Base-by-base conservation (phyloP, 2,329 filamentous ascomycete species). In the Arthrinium phaeospermum region DNA sequence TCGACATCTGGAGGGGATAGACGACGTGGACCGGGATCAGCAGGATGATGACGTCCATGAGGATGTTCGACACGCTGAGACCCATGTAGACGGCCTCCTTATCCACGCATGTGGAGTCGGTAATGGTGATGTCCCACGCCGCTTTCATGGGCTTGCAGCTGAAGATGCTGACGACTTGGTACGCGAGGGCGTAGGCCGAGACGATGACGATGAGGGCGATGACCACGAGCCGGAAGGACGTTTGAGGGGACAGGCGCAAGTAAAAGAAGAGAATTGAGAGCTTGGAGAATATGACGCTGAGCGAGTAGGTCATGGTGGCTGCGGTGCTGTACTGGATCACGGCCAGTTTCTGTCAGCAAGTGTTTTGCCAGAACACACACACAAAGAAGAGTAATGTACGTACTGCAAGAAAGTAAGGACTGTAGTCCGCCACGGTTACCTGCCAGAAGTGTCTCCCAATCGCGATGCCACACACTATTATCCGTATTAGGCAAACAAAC, bases 361-460 rank as follows among this genome's bases (percentile, higher is more conserved):
- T 10, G 7, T n/a, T 24, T 51, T 12, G 16, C 6, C 16, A 24
- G n/a, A 27, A n/a, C n/a, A n/a, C n/a, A n/a, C n/a, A n/a, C n/a
- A n/a, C n/a, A n/a, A n/a, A n/a, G n/a, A n/a, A n/a, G n/a, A n/a
- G n/a, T n/a, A n/a, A 51, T 13, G 7, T 19, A 44, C 57, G 19
- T 22, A 67, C 49, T 4, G 49, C 49, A 4, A 51, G 57, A 5
- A 67, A 19, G 13, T 53, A 68, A 53, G 30, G 70, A 27, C 8
- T 68, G 68, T 41, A 49, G 46, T 68, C 71, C 53, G n/a, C 70
- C 70, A 37, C 70, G 51, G 34, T 41, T 67, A 22, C 34, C 5
- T n/a, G 53, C 34, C 34, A 68, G 53, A 30, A 70, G 30, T 34
- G 70, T 68, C 6, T 72, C 71, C 71, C 68, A 68, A 37, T 44